phyloP scores from a whole-genome alignment of 2,329 filamentous ascomycete genomes.

The Aspergillus thermomutatus region DNA sequence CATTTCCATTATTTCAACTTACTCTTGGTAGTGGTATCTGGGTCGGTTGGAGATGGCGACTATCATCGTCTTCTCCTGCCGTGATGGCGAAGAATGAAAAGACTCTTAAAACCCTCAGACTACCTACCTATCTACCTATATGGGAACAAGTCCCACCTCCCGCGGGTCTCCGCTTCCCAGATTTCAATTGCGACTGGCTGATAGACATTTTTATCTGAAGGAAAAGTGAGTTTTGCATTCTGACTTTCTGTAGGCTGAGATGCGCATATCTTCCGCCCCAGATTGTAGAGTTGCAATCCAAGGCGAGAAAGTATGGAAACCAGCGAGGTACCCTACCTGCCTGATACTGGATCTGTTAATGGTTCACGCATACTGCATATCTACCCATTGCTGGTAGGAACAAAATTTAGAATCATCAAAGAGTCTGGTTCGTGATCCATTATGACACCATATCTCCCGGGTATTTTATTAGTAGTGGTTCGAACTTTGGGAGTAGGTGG shows the following conservation, averaged over 20 bases:
- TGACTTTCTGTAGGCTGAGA: neutral
- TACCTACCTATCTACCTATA: neutral
- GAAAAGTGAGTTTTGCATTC: slow-evolving; percentile 14
- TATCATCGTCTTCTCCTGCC: neutral
- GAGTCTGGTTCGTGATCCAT: neutral
- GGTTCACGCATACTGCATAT: neutral
- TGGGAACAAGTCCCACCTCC: slow-evolving; percentile 10
- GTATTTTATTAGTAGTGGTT: neutral
- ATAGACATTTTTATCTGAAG: neutral
- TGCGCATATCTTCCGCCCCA: neutral
- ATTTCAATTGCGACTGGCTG: slow-evolving; percentile 1
- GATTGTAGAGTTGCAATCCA: neutral
- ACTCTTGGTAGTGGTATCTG: neutral
- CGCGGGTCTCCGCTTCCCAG: slow-evolving; percentile 12
- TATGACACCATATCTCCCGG: neutral
- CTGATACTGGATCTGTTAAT: neutral
- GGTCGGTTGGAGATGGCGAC: neutral
- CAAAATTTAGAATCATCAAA: neutral
- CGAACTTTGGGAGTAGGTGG: neutral
- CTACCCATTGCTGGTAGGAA: neutral
- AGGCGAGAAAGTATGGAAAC: neutral
- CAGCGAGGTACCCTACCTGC: too few relatives aligned
- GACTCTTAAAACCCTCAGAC: neutral
- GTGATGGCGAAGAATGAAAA: slow-evolving; percentile 2
- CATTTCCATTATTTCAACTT: slow-evolving; percentile 1